A percentile compares a stretch with the other conserved stretches of the same genome.
These are phyloP conservation scores for Prunus yedoensis DNA, from an alignment of 331 rosid species.

Conservation along the genomic window DNA sequence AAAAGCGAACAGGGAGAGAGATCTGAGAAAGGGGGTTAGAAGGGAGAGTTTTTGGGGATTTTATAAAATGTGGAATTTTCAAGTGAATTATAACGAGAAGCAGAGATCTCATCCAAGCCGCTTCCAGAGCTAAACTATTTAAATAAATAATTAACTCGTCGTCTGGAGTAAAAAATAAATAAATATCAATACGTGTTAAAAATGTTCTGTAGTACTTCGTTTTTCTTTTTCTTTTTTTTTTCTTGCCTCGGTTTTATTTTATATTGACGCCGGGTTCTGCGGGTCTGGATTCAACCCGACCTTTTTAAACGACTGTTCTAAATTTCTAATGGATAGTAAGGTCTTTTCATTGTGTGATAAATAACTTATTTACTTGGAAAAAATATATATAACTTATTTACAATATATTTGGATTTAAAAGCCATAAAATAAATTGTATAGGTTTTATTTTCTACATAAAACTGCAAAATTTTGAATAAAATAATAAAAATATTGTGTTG, in stretches of 20 bases:
- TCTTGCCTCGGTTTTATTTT: neutral
- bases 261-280: conserved; percentile 7
- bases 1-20: conserved; percentile 22
- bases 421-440: too few species aligned
- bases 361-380: too few species aligned
- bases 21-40: conserved; percentile 16
- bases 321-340: neutral
- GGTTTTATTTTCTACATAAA: too few species aligned
- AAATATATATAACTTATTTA: too few species aligned
- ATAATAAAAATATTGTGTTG: too few species aligned
- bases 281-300: conserved; percentile 7
- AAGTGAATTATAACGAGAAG: conserved; percentile 30
- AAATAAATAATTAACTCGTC: neutral
- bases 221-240: neutral
- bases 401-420: too few species aligned
- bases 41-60: conserved; percentile 28
- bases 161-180: neutral
- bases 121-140: conserved; percentile 17
- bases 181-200: conserved; percentile 17
- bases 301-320: neutral
- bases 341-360: too few species aligned
- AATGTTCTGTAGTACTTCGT: conserved; percentile 14
- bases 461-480: too few species aligned
- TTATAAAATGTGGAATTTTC: conserved; percentile 29
- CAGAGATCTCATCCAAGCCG: conserved; percentile 30